These are phyloP conservation scores for Chaetomium strumarium DNA, from an alignment of 2,329 filamentous ascomycete species.

Conservation along the genomic window DNA sequence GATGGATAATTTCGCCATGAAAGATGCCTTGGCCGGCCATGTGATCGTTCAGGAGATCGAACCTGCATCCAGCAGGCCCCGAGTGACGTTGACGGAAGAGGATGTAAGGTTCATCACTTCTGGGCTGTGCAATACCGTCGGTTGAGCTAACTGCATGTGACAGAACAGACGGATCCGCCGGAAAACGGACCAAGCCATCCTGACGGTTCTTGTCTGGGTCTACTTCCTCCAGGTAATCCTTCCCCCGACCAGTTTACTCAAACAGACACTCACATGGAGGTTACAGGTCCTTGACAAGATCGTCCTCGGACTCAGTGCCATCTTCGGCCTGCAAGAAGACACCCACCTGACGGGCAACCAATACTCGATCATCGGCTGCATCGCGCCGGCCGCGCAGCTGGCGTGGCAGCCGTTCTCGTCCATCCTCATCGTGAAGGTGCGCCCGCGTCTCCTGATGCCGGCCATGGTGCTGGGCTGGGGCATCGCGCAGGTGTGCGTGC, in stretches of 20 bases:
- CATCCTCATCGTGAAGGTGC: constrained; percentile 54
- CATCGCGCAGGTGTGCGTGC: constrained; percentile 34
- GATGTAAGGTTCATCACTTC: not conserved
- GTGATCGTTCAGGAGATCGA: not conserved
- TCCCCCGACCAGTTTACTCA: not conserved
- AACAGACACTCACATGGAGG: not conserved
- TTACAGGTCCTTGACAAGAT: constrained; percentile 49
- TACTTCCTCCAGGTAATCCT: constrained; percentile 45
- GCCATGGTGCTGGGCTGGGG: constrained; percentile 41
- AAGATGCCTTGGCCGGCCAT: not conserved
- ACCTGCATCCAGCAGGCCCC: not conserved
- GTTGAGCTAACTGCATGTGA: not conserved
- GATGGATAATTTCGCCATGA: not conserved
- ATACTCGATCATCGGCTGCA: constrained; percentile 53
- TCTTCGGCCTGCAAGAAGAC: constrained; percentile 48
- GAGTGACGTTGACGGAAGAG: not conserved
- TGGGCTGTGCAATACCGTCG: not conserved
- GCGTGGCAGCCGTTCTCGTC: constrained; percentile 56
- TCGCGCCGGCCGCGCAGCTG: constrained; percentile 54
- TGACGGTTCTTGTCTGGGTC: constrained; percentile 51
- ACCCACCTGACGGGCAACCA: constrained; percentile 46
- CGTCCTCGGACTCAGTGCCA: constrained; percentile 51
- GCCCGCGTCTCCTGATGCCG: constrained; percentile 54
- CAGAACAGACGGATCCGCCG: constrained; percentile 51
- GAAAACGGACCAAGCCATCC: constrained; percentile 56